A percentile compares a stretch with the other conserved stretches of the same genome.
Conservation (phyloP, 345 rosid species). For the Litchi chinensis region DNA sequence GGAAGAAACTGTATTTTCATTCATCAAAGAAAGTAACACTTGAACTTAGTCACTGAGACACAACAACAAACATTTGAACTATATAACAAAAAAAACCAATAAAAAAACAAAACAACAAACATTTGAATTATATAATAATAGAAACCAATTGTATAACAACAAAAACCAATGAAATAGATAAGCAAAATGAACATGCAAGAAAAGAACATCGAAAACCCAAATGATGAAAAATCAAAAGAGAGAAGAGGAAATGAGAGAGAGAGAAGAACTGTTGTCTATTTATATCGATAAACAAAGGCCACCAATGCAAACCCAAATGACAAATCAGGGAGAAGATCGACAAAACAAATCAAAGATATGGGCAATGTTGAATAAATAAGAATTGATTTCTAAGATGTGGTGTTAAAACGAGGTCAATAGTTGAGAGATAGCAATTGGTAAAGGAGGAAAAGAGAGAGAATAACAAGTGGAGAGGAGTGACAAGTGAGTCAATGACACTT, state of each 20-base stretch:
- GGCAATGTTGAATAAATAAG: constrained; percentile 30
- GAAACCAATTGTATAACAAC: constrained; percentile 8
- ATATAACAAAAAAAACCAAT: no score
- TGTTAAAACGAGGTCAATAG: no score
- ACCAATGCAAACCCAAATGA: constrained; percentile 9
- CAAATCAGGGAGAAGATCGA: constrained; percentile 24
- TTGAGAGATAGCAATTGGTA: no score
- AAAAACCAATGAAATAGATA: constrained; percentile 24
- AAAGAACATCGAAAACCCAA: constrained; percentile 39
- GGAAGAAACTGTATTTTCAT: constrained; percentile 34
- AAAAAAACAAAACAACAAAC: no score
- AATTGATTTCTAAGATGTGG: background rate
- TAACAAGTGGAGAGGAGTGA: no score
- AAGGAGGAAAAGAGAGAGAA: no score
- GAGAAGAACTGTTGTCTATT: constrained; percentile 3
- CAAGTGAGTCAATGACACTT: no score
- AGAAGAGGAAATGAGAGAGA: background rate
- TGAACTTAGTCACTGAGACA: constrained; percentile 39
- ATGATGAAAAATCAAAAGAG: no score
- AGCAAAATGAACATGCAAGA: constrained; percentile 39
- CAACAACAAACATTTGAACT: constrained; percentile 52
- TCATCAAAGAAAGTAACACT: constrained; percentile 16
- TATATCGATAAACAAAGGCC: constrained; percentile 1
- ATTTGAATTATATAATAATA: no score
- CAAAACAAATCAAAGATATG: constrained; percentile 15